Percentiles rank a stretch among this genome's conserved stretches.
Evolutionary conservation across 164 flowering plant genomes (phyloP).

Genomic region (Vitis riparia): DNA sequence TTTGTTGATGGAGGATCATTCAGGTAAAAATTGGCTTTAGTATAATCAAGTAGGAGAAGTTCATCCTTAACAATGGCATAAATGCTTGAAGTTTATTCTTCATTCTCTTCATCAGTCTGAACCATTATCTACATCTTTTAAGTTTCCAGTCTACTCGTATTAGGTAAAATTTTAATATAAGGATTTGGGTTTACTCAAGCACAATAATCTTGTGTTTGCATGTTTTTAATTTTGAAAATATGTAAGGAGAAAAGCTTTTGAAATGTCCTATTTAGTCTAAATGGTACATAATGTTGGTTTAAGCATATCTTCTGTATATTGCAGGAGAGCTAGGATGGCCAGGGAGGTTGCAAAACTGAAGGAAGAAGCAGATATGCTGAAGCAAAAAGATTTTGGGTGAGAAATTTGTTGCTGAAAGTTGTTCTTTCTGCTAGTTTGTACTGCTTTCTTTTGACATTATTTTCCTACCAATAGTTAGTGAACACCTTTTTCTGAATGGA

Average conservation of each 20-base stretch:
- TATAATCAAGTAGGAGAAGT: too few relatives aligned
- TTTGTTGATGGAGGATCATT: too few relatives aligned
- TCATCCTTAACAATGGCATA: too few relatives aligned
- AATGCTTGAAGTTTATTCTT: too few relatives aligned
- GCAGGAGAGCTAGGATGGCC: slow-evolving; percentile 71
- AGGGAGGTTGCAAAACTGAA: slow-evolving; percentile 71
- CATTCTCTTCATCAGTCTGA: too few relatives aligned
- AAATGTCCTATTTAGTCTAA: background rate
- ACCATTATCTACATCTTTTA: too few relatives aligned
- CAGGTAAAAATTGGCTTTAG: too few relatives aligned
- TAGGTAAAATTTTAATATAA: too few relatives aligned
- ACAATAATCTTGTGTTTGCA: background rate
- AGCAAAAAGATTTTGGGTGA: slow-evolving; percentile 50
- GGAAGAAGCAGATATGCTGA: slow-evolving; percentile 61
- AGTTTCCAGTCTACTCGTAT: too few relatives aligned
- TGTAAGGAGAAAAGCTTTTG: background rate
- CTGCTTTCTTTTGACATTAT: background rate
- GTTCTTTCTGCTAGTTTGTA: background rate
- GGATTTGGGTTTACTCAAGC: too few relatives aligned
- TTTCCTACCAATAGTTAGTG: background rate
- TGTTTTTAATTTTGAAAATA: background rate
- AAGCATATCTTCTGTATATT: background rate
- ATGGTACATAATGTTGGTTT: too few relatives aligned
- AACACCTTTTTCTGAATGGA: background rate
- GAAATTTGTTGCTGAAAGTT: background rate